These are phyloP conservation scores for Paecilomyces niveus DNA, from an alignment of 2,329 filamentous ascomycete species.

Conservation along the genomic window DNA sequence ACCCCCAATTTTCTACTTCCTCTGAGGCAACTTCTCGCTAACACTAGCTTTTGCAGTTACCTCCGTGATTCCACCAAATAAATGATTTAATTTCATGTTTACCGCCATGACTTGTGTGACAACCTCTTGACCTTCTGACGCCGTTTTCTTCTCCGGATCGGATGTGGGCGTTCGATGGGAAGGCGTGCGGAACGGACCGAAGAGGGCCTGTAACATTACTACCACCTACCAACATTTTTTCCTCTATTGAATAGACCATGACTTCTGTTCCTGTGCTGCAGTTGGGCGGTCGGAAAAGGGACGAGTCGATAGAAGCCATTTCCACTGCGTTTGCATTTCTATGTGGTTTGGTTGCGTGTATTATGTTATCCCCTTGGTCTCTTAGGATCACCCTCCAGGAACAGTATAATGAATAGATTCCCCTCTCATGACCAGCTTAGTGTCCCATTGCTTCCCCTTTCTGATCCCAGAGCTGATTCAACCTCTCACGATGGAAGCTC, in stretches of 20 bases:
- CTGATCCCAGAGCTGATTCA: neutral
- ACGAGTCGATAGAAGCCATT: conserved; percentile 9
- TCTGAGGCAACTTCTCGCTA: neutral
- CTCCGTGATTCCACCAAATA: conserved; percentile 32
- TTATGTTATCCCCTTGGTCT: conserved; percentile 11
- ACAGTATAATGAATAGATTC: conserved; percentile 19
- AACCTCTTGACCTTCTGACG: conserved; percentile 9
- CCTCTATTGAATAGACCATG: conserved; percentile 17
- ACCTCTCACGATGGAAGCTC: neutral
- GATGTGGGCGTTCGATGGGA: conserved; percentile 11
- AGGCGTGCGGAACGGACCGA: conserved; percentile 10
- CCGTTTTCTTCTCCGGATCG: neutral
- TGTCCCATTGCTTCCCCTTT: neutral
- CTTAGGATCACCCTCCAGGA: neutral
- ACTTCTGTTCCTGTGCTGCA: conserved; percentile 4
- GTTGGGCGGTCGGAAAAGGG: conserved; percentile 7
- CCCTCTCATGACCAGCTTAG: conserved; percentile 15
- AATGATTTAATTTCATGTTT: conserved; percentile 14
- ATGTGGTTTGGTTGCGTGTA: conserved; percentile 14
- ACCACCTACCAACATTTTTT: conserved; percentile 13
- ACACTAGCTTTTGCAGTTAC: conserved; percentile 18
- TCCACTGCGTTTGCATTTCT: conserved; percentile 10
- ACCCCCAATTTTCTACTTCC: neutral
- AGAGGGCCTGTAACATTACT: conserved; percentile 27
- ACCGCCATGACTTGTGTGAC: neutral